Conservation (phyloP, 192 early-diverging fungal genomes). For the Umbelopsis sp. region DNA sequence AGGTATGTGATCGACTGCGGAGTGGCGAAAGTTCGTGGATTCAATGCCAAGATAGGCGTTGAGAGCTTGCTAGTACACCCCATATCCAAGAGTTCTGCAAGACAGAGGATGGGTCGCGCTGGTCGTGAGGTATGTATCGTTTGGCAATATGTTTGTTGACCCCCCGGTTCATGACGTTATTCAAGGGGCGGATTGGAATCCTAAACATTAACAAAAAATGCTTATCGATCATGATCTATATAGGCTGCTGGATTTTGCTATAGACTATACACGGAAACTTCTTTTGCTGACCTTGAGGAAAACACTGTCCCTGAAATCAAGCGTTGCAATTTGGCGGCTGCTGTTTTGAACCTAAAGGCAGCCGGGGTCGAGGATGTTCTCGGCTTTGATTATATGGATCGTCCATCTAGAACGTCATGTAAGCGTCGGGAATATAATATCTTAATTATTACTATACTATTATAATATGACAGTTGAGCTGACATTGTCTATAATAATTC, state of each 20-base stretch:
- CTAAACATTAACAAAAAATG: neutral
- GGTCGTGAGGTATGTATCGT: conserved; percentile 78
- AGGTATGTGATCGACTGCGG: conserved; percentile 95
- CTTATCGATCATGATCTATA: conserved; percentile 5
- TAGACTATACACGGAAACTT: conserved; percentile 88
- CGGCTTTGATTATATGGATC: conserved; percentile 94
- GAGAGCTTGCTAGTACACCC: conserved; percentile 87
- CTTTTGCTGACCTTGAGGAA: conserved; percentile 73
- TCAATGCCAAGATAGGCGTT: conserved; percentile 83
- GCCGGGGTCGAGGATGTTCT: conserved; percentile 88
- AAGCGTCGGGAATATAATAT: conserved; percentile 6
- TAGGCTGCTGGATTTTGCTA: conserved; percentile 87
- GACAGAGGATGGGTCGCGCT: conserved; percentile 93
- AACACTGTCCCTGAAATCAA: conserved; percentile 93
- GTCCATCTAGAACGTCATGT: conserved; percentile 72
- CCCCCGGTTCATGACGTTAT: neutral
- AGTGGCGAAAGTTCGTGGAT: conserved; percentile 88
- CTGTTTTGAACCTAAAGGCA: conserved; percentile 88
- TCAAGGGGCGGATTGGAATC: neutral
- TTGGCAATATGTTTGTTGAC: neutral
- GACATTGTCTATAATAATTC: neutral
- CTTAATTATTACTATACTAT: conserved; percentile 2
- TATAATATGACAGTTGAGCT: neutral
- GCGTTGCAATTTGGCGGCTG: conserved; percentile 86
- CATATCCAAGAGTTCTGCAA: conserved; percentile 88